phyloP scores from a whole-genome alignment of 2,329 filamentous ascomycete genomes.

The Macrophomina phaseolina region DNA sequence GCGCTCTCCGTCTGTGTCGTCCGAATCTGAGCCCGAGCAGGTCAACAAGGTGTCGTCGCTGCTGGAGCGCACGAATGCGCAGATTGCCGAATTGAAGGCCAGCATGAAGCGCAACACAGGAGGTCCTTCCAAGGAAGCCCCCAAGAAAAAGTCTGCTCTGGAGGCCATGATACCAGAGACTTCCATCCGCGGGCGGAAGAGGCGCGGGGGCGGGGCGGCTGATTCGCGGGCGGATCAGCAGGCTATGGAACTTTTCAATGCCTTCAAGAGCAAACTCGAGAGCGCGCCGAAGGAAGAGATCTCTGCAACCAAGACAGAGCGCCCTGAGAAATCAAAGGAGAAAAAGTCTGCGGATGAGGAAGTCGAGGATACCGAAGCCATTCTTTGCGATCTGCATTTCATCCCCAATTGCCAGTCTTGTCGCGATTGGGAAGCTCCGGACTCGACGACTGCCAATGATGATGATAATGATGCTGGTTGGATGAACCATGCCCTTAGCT shows the following conservation, averaged over 20 bases:
- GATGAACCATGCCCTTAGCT: constrained; percentile 85
- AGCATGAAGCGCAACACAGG: constrained; percentile 72
- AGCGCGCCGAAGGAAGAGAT: constrained; percentile 29
- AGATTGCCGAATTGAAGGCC: constrained; percentile 80
- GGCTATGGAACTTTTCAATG: constrained; percentile 73
- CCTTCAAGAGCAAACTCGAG: constrained; percentile 76
- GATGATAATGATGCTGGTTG: constrained; percentile 66
- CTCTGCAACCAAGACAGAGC: neutral
- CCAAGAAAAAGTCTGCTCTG: constrained; percentile 64
- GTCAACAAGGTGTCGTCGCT: constrained; percentile 46
- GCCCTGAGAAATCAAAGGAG: neutral
- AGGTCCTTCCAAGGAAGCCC: constrained; percentile 36
- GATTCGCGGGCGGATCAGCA: constrained; percentile 58
- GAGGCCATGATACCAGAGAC: constrained; percentile 77
- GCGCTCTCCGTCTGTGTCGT: constrained; percentile 23
- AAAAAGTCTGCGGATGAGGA: constrained; percentile 32
- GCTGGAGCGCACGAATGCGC: constrained; percentile 75
- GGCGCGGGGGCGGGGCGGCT: constrained; percentile 60
- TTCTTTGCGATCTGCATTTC: constrained; percentile 91
- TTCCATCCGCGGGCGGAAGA: constrained; percentile 73
- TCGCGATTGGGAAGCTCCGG: constrained; percentile 71
- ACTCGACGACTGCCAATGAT: constrained; percentile 54
- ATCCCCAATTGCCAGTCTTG: constrained; percentile 95
- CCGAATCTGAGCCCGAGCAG: constrained; percentile 38
- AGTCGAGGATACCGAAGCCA: constrained; percentile 63